These are phyloP conservation scores for Cystobasidium sp. DNA, from an alignment of 1,284 basidiomycete genomes.

Conservation along the genomic window DNA sequence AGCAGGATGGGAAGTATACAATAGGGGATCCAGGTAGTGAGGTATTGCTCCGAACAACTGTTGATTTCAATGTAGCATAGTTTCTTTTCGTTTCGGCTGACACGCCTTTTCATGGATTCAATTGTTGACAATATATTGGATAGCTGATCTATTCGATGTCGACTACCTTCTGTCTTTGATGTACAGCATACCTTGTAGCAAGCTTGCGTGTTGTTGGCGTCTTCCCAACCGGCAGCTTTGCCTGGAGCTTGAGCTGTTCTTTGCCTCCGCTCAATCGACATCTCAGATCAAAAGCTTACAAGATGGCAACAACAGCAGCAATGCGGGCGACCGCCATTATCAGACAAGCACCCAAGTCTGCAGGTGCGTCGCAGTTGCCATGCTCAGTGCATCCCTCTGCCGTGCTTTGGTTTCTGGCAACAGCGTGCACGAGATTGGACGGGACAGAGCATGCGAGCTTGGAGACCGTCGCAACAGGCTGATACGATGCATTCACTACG, in stretches of 20 bases:
- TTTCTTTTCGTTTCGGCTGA: neutral
- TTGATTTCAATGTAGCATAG: conserved; percentile 11
- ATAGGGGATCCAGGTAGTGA: neutral
- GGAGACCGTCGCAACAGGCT: neutral
- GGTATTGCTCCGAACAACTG: neutral
- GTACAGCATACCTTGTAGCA: neutral
- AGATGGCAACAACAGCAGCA: conserved; percentile 37
- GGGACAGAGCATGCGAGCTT: neutral
- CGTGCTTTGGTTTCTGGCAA: neutral
- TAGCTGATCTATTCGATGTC: too few relatives aligned
- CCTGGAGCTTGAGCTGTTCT: neutral
- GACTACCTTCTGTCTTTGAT: too few relatives aligned
- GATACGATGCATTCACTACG: neutral
- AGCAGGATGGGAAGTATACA: conserved; percentile 7
- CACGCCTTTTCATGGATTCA: too few relatives aligned
- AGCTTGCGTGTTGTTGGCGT: neutral
- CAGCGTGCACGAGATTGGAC: conserved; percentile 20
- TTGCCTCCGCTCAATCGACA: conserved; percentile 5
- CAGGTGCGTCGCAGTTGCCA: conserved; percentile 14
- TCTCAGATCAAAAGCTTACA: neutral
- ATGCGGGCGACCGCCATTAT: conserved; percentile 14
- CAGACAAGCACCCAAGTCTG: conserved; percentile 28
- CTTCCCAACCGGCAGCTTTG: neutral
- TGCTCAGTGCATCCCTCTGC: neutral
- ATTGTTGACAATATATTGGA: too few relatives aligned